Percentiles rank a stretch among this genome's conserved stretches.
These are phyloP conservation scores for Lactarius akahatsu DNA, from an alignment of 768 basidiomycete genomes.

Conservation along the genomic window DNA sequence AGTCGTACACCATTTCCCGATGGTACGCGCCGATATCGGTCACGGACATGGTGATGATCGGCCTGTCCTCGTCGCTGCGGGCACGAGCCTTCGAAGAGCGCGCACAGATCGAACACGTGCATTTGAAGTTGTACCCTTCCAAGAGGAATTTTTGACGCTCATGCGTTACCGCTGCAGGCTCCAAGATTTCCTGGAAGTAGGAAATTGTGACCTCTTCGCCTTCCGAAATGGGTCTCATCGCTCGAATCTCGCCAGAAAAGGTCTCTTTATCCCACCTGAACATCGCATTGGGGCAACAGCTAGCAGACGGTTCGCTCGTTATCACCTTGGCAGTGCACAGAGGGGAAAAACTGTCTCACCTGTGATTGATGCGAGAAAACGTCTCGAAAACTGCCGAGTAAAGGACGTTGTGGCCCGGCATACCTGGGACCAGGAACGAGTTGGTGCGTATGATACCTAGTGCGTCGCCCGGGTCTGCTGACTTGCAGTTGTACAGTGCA, in stretches of 20 bases:
- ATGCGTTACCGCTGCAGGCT: background rate
- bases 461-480: background rate
- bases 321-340: background rate
- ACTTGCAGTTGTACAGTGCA: conserved; percentile 4
- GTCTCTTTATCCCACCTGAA: conserved; percentile 32
- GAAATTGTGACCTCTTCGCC: conserved; percentile 38
- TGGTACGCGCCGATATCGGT: conserved; percentile 1
- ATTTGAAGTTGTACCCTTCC: conserved; percentile 36
- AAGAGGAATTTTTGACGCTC: conserved; percentile 34
- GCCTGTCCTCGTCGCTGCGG: conserved; percentile 26
- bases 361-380: conserved; percentile 33
- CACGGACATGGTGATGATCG: background rate
- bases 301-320: conserved; percentile 30
- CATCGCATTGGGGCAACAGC: conserved; percentile 31
- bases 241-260: conserved; percentile 36
- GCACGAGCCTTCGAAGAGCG: conserved; percentile 21
- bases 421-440: conserved; percentile 9
- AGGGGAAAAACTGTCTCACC: background rate
- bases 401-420: conserved; percentile 27
- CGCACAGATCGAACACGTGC: conserved; percentile 36
- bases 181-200: conserved; percentile 31
- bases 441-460: conserved; percentile 13
- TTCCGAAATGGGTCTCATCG: conserved; percentile 33
- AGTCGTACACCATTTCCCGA: conserved; percentile 16
- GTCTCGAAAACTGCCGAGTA: conserved; percentile 30